A percentile compares a stretch with the other conserved stretches of the same genome.
Conservation (phyloP, 257 asterid species). For the Solanum paucissectum region DNA sequence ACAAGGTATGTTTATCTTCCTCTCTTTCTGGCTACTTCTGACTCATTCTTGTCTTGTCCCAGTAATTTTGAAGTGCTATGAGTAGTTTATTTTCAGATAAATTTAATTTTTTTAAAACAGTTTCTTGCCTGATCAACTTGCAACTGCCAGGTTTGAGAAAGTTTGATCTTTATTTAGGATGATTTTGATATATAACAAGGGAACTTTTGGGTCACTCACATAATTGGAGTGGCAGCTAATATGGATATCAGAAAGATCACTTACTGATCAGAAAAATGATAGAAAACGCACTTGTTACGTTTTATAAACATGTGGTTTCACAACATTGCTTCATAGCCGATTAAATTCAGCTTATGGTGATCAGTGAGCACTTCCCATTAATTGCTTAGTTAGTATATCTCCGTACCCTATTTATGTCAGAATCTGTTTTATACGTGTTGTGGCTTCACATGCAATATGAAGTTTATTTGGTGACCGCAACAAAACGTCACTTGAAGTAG, state of each 20-base stretch:
- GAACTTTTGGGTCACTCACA: not conserved
- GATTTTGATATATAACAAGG: not conserved
- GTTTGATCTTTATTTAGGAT: not conserved
- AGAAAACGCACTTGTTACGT: not conserved
- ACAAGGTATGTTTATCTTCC: slow-evolving; percentile 45
- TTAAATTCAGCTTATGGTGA: not conserved
- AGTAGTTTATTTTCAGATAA: not conserved
- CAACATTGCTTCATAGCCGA: not conserved
- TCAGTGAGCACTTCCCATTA: not conserved
- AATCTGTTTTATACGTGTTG: not conserved
- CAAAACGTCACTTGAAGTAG: not conserved
- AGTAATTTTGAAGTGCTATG: not conserved
- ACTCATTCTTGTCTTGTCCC: not conserved
- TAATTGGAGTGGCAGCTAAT: not conserved
- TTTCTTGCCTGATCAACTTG: not conserved
- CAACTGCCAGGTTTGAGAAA: not conserved
- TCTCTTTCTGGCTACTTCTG: slow-evolving; percentile 7
- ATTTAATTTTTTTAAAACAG: not conserved
- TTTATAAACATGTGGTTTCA: not conserved
- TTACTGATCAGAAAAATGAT: not conserved
- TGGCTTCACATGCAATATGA: not conserved
- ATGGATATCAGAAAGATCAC: not conserved
- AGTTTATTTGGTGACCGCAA: not conserved
- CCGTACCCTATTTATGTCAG: not conserved
- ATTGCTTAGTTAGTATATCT: not conserved